Conservation (phyloP, 1,284 basidiomycete genomes). For the Malassezia obtusa region DNA sequence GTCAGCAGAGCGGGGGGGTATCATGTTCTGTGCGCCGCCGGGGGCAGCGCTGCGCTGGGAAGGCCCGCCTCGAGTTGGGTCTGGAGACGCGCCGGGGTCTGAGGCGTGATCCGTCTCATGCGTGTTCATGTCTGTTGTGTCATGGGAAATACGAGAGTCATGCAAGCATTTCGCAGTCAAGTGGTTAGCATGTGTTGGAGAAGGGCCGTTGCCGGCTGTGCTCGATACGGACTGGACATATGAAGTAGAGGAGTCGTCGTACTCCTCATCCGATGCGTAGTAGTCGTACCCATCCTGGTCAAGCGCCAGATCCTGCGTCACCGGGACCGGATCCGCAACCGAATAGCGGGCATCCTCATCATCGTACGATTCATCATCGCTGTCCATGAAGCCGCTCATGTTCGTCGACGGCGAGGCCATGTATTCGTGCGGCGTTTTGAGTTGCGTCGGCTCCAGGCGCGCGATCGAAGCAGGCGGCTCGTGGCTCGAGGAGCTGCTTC, state of each 20-base stretch:
- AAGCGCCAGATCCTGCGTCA: constrained; percentile 8
- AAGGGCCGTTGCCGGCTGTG: background rate
- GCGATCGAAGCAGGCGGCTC: constrained; percentile 62
- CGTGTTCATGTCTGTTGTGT: background rate
- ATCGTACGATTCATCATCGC: constrained; percentile 2
- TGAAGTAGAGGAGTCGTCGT: background rate
- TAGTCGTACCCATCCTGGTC: constrained; percentile 16
- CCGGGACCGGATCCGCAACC: constrained; percentile 5
- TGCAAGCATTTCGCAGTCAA: background rate
- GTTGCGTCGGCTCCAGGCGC: constrained; percentile 80
- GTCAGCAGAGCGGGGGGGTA: background rate
- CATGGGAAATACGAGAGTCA: background rate
- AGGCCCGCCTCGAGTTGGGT: background rate
- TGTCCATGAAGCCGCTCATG: constrained; percentile 26
- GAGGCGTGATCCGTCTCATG: background rate
- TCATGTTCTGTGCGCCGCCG: background rate
- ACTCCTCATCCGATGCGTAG: constrained; percentile 12
- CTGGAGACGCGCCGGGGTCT: background rate
- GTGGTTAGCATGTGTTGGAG: constrained; percentile 2
- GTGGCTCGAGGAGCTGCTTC: constrained; percentile 13
- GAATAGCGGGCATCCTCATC: constrained; percentile 15
- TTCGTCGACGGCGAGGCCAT: constrained; percentile 60
- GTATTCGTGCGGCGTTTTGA: constrained; percentile 60
- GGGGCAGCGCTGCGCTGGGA: background rate
- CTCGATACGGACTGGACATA: constrained; percentile 9